Evolutionary conservation across 805 yeast genomes (phyloP).

Genomic region (Ogataea methanolica): DNA sequence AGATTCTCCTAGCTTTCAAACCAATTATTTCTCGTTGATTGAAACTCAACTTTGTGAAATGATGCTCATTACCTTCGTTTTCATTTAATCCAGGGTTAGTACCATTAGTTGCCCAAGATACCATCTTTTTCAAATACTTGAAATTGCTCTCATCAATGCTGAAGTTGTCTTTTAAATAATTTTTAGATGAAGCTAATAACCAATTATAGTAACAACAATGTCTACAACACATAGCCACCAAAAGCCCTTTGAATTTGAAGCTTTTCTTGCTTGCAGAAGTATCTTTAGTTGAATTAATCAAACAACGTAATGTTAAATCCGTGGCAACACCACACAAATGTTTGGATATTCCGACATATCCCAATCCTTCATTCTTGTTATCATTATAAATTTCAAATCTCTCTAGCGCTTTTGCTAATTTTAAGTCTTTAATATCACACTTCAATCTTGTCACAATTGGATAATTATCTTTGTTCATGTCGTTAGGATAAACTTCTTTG

Average conservation of each 20-base stretch:
- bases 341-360: constrained; percentile 65
- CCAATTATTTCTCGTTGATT: constrained; percentile 59
- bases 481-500: constrained; percentile 16
- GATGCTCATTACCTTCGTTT: constrained; percentile 34
- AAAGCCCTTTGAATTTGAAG: constrained; percentile 42
- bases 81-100: constrained; percentile 36
- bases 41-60: constrained; percentile 41
- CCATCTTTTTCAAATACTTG: constrained; percentile 50
- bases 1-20: constrained; percentile 58
- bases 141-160: constrained; percentile 29
- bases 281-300: constrained; percentile 29
- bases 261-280: constrained; percentile 1
- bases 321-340: constrained; percentile 95
- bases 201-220: constrained; percentile 70
- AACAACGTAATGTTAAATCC: constrained; percentile 70
- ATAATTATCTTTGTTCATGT: background rate
- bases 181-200: constrained; percentile 44
- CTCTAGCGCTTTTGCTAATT: constrained; percentile 42
- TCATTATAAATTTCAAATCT: constrained; percentile 9
- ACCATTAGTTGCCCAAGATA: constrained; percentile 90
- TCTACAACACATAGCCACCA: constrained; percentile 92
- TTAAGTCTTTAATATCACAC: constrained; percentile 76
- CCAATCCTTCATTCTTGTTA: background rate
- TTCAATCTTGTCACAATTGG: constrained; percentile 41
- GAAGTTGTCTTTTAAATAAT: constrained; percentile 32